phyloP scores from a whole-genome alignment of 2,329 filamentous ascomycete species.

The Pseudohalonectria lignicola region DNA sequence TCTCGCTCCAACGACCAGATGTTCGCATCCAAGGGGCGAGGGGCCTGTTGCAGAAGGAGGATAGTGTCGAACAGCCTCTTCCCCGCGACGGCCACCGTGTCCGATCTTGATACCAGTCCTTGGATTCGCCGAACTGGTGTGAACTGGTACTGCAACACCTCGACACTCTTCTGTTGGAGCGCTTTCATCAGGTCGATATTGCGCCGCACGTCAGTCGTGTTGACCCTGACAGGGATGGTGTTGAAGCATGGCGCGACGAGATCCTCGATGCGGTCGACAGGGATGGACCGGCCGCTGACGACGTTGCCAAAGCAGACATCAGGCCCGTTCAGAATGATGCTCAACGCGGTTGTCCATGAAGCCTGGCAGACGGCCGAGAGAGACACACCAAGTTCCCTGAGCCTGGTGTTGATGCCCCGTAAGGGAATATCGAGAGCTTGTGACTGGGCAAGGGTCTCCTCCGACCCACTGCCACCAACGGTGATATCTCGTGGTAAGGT shows the following conservation, averaged over 20 bases:
- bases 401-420: slow-evolving; percentile 31
- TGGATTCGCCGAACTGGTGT: slow-evolving; percentile 66
- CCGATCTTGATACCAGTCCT: slow-evolving; percentile 25
- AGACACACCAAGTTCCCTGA: slow-evolving; percentile 44
- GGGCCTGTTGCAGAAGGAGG: slow-evolving; percentile 62
- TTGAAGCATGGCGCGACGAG: slow-evolving; percentile 91
- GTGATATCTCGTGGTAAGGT: too few relatives aligned
- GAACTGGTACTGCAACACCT: slow-evolving; percentile 59
- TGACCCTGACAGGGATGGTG: slow-evolving; percentile 61
- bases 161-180: slow-evolving; percentile 51
- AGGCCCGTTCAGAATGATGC: slow-evolving; percentile 36
- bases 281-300: slow-evolving; percentile 62
- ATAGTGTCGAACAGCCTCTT: slow-evolving; percentile 66
- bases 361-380: slow-evolving; percentile 60
- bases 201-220: slow-evolving; percentile 32
- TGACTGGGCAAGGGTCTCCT: too few relatives aligned
- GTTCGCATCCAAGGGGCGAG: slow-evolving; percentile 39
- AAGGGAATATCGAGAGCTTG: slow-evolving; percentile 28
- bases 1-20: slow-evolving; percentile 49
- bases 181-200: slow-evolving; percentile 47
- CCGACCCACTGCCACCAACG: too few relatives aligned
- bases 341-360: slow-evolving; percentile 58
- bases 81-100: slow-evolving; percentile 26
- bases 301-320: slow-evolving; percentile 87
- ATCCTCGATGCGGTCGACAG: slow-evolving; percentile 53